These are phyloP conservation scores for Mucor racemosus DNA, from an alignment of 371 early-diverging fungal species.

Conservation along the genomic window DNA sequence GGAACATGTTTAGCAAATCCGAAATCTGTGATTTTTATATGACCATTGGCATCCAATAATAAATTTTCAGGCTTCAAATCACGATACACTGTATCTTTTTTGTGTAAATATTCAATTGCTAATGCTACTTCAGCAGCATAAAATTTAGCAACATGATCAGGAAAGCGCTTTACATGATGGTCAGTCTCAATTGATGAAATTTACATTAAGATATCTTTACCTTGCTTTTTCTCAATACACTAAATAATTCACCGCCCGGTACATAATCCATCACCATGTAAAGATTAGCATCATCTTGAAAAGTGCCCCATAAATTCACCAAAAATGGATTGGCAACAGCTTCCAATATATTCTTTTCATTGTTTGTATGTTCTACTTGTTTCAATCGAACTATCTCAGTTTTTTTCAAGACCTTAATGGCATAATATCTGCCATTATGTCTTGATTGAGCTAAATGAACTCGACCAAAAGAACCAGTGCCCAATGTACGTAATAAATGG, in stretches of 20 bases:
- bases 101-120: constrained; percentile 85
- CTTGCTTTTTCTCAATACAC: constrained; percentile 74
- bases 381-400: constrained; percentile 89
- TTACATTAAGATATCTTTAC: neutral
- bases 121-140: constrained; percentile 70
- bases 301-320: constrained; percentile 86
- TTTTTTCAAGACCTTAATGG: constrained; percentile 95
- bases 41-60: constrained; percentile 83
- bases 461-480: constrained; percentile 99
- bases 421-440: constrained; percentile 78
- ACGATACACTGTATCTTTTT: constrained; percentile 81
- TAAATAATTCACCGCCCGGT: constrained; percentile 89
- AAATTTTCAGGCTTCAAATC: constrained; percentile 91
- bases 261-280: constrained; percentile 95
- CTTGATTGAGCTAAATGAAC: constrained; percentile 92
- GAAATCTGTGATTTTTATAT: constrained; percentile 95
- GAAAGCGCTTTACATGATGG: constrained; percentile 62
- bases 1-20: constrained; percentile 86
- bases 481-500: constrained; percentile 80
- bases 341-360: constrained; percentile 93
- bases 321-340: constrained; percentile 92
- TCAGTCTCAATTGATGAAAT: neutral
- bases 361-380: constrained; percentile 96
- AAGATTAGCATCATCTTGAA: constrained; percentile 82
- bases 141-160: constrained; percentile 82